A percentile compares a stretch with the other conserved stretches of the same genome.
These are phyloP conservation scores for Cladosporium sphaerospermum DNA, from an alignment of 2,329 filamentous ascomycete species.

Conservation along the genomic window DNA sequence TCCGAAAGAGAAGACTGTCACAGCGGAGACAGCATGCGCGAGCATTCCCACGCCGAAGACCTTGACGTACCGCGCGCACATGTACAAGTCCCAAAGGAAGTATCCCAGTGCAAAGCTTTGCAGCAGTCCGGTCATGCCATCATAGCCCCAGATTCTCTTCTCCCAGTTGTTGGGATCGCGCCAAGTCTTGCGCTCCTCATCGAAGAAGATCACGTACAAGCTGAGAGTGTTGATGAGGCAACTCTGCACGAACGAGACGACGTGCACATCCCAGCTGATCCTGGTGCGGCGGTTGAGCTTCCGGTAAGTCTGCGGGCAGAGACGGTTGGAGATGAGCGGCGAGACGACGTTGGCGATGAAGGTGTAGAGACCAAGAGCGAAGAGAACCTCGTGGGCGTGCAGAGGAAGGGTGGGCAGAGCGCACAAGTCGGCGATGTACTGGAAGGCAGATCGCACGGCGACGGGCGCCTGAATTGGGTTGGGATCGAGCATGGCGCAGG, in stretches of 20 bases:
- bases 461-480: conserved; percentile 58
- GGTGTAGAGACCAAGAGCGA: conserved; percentile 62
- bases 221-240: conserved; percentile 64
- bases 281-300: conserved; percentile 56
- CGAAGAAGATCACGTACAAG: conserved; percentile 64
- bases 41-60: conserved; percentile 73
- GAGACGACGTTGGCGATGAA: conserved; percentile 61
- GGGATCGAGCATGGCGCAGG: conserved; percentile 59
- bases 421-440: conserved; percentile 59
- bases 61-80: conserved; percentile 61
- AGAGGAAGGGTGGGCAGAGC: conserved; percentile 61
- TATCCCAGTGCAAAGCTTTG: conserved; percentile 74
- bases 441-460: conserved; percentile 48
- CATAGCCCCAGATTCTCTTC: conserved; percentile 67
- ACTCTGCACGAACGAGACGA: conserved; percentile 77
- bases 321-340: conserved; percentile 55
- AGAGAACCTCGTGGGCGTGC: conserved; percentile 70
- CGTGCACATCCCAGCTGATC: conserved; percentile 80
- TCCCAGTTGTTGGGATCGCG: conserved; percentile 52
- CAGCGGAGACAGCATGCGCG: conserved; percentile 67
- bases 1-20: conserved; percentile 68
- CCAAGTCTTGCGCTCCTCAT: conserved; percentile 56
- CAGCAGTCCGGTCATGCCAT: conserved; percentile 63
- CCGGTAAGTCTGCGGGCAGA: conserved; percentile 60
- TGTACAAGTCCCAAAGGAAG: conserved; percentile 74